phyloP scores from a whole-genome alignment of 441 rosid genomes.

The Populus tomentosa region DNA sequence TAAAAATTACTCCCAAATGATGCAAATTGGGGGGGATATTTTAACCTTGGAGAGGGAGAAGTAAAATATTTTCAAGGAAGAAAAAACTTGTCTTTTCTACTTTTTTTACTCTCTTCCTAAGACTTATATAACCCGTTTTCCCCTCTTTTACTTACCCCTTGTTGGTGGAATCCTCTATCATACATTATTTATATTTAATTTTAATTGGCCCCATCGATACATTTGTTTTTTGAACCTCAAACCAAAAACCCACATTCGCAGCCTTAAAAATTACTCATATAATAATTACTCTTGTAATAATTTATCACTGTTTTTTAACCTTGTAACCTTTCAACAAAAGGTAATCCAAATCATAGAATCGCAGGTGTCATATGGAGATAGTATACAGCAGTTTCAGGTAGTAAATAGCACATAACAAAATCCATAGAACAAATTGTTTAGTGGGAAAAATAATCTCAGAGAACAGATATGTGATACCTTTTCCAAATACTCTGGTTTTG shows the following conservation, averaged over 20 bases:
- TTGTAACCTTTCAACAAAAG: not conserved
- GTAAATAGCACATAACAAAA: not conserved
- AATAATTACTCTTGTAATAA: no score
- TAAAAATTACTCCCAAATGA: not conserved
- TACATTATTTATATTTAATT: no score
- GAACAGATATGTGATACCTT: slow-evolving; percentile 42
- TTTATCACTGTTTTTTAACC: not conserved
- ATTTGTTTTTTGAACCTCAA: not conserved
- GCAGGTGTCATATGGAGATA: not conserved
- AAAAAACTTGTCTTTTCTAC: not conserved
- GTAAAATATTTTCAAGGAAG: no score
- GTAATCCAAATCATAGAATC: not conserved
- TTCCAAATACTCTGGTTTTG: slow-evolving; percentile 73
- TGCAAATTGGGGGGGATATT: not conserved
- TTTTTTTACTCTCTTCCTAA: not conserved
- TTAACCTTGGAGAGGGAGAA: not conserved
- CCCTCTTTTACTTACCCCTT: not conserved
- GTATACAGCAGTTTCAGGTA: not conserved
- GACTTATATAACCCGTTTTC: not conserved
- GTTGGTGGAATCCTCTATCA: not conserved
- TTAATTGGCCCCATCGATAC: not conserved
- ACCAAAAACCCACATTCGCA: not conserved
- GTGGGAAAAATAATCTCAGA: not conserved
- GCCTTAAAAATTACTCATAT: not conserved
- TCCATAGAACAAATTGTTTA: not conserved